A percentile compares a stretch with the other conserved stretches of the same genome.
These are phyloP conservation scores for Dactylellina haptotyla DNA, from an alignment of 2,329 filamentous ascomycete species.

Conservation along the genomic window DNA sequence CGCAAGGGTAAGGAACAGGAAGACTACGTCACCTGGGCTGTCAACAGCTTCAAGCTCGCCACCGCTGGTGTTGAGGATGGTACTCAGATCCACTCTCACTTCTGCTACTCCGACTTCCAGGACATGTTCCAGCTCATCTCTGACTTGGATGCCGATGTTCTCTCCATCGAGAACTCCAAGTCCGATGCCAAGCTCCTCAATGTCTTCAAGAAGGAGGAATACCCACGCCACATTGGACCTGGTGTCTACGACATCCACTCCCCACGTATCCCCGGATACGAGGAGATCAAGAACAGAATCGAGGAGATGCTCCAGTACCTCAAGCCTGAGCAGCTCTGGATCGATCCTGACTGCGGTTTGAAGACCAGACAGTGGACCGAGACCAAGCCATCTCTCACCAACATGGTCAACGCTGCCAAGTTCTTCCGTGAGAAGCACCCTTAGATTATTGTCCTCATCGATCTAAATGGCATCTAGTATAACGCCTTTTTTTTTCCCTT, in stretches of 20 bases:
- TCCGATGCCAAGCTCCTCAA: slow-evolving; percentile 98
- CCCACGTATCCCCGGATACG: slow-evolving; percentile 92
- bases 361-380: slow-evolving; percentile 99
- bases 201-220: slow-evolving; percentile 97
- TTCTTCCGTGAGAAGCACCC: slow-evolving; percentile 90
- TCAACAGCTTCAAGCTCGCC: slow-evolving; percentile 96
- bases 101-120: slow-evolving; percentile 99
- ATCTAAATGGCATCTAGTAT: too few relatives aligned
- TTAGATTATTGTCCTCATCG: slow-evolving; percentile 65
- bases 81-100: slow-evolving; percentile 99
- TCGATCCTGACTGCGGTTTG: slow-evolving; percentile 98
- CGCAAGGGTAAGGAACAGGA: slow-evolving; percentile 93
- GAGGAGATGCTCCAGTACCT: slow-evolving; percentile 97
- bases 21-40: slow-evolving; percentile 96
- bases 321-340: slow-evolving; percentile 98
- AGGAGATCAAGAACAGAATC: slow-evolving; percentile 98
- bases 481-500: slow-evolving; percentile 39
- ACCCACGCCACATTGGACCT: slow-evolving; percentile 97
- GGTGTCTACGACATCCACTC: slow-evolving; percentile 99
- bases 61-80: slow-evolving; percentile 92
- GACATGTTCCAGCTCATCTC: slow-evolving; percentile 99
- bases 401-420: slow-evolving; percentile 99
- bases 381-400: slow-evolving; percentile 93
- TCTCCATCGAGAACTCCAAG: slow-evolving; percentile 99
- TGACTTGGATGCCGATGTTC: slow-evolving; percentile 95